Base-by-base conservation (phyloP, 495 filamentous ascomycete species). In the Penicillium daleae region DNA sequence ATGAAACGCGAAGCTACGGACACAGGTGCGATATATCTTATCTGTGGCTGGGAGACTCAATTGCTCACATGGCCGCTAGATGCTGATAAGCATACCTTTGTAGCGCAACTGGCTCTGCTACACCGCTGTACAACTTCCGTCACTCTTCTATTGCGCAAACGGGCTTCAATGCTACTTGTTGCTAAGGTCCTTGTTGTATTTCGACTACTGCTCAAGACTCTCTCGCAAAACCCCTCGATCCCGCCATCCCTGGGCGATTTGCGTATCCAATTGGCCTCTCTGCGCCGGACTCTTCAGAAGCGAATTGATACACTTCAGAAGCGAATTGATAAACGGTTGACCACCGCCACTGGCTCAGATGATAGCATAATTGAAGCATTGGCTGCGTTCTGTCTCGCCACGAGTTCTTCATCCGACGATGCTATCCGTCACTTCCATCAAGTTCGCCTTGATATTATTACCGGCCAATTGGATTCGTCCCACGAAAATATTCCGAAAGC, bases 181-280 rank as follows among this genome's bases (percentile, higher is more conserved):
- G 89, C 92, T 0, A 95, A 96, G 76, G 82, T 97, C 27, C 81
- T 93, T 35, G 91, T 96, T 27, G 74, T 99, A 24, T 87, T 86
- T 19, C 80, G 92, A 35, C 68, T 90, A 31, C 76, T 96, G 15
- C 82, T 87, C 51, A 93, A 90, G 63, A 87, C 84, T 40, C 76
- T 93, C 1, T 81, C 82, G 15, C 78, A 88, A 59, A 76, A 84
- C 24, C 68, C 77, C 22, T 69, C 77, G 17, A 67, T 79, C 2
- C 79, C 82, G 21, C 81, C 80, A 5, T 82, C 88, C 58, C 75
- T 92, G 24, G 86, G 90, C 42, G 83, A 80, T 4, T 72, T 90
- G 40, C 82, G 85, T 63, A 85, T 84, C 59, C 87, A 85, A 61
- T 69, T 96, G 35, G 83, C 80, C 24, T 80, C 75, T 12, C 70